Evolutionary conservation across 202 grass and related monocot species (phyloP), one percentile per base, ranked within the genome.

Genomic region (Thinopyrum obtusiflorum): DNA sequence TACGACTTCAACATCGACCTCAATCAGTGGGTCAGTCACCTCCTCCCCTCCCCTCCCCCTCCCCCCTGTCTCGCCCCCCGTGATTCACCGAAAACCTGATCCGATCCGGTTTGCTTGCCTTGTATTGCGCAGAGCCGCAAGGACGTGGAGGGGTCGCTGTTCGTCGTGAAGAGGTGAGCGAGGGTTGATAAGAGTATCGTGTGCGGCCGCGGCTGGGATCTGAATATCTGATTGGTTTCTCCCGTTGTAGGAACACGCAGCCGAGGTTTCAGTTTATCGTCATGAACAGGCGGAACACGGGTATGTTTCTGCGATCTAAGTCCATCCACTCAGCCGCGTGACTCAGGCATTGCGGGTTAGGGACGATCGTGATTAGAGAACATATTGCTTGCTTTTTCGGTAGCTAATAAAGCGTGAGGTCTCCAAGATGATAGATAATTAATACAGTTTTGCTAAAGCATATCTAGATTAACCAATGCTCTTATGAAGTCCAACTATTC

Each of bases 1-100:
- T 97, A 97, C 62, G 94, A 92, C 84, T 92, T 97, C 94, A 93
- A 97, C 77, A 89, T 92, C 71, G 94, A 97, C 60, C 87, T 90
- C 80, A 97, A 92, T 77, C 87, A 97, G 83, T 97, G 94, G 92
- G 92, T 97, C 65, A 69, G 85, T 12, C 4, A 1, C 62, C 14
- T 25, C 40, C 49, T 2, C 51, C 51, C 51, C 6, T 2, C 14
- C 4, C 6, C 23, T 11, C 61, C 24, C 20, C 4, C 13, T 79
- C 44, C 65, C 3, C 18, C 20, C 9, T 13, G 23, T 11, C 68
- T 42, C 68, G 49, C 26, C 9, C 46, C 4, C 15, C 9, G 8
- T 20, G 80, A 70, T 70, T 68, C 2, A 3, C 46, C 46, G 4
- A 31, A 76, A 76, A 33, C 74, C 69, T 51, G 80, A 59, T 39